phyloP scores from a whole-genome alignment of 192 early-diverging fungal species.

The Podila verticillata region DNA sequence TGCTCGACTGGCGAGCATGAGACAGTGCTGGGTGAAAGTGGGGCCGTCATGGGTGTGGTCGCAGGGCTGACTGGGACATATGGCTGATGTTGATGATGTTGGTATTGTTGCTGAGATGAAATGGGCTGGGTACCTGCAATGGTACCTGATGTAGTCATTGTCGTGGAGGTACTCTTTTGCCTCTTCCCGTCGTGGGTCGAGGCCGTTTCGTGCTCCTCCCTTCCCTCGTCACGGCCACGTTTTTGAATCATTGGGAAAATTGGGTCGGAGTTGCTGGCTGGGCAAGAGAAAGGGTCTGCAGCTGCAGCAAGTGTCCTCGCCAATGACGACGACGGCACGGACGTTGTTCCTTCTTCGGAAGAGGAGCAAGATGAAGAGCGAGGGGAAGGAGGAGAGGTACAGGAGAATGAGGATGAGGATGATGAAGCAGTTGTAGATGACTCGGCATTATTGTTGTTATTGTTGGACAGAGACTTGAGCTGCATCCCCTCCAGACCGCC shows the following conservation, averaged over 20 bases:
- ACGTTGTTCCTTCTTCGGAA: neutral
- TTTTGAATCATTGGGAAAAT: constrained; percentile 4
- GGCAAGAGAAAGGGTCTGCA: neutral
- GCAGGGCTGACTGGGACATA: neutral
- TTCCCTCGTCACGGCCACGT: neutral
- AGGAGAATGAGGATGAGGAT: neutral
- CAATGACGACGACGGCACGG: neutral
- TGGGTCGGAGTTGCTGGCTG: neutral
- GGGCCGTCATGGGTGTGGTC: neutral
- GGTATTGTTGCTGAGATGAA: neutral
- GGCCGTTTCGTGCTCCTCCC: neutral
- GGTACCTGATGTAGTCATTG: neutral
- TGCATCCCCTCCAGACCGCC: constrained; percentile 49
- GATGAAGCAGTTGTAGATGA: neutral
- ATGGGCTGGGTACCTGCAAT: neutral
- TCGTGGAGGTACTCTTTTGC: neutral
- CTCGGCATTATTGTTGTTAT: neutral
- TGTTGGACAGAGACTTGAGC: constrained; percentile 2
- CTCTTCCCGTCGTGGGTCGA: neutral
- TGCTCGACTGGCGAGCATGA: neutral
- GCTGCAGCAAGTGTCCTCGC: neutral
- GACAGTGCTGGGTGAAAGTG: neutral
- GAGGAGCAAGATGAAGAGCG: neutral
- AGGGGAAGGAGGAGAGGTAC: neutral
- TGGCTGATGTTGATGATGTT: neutral